Evolutionary conservation across 805 yeast genomes (phyloP), one percentile per base, ranked within the genome.

Genomic region (Peterozyma toletana): DNA sequence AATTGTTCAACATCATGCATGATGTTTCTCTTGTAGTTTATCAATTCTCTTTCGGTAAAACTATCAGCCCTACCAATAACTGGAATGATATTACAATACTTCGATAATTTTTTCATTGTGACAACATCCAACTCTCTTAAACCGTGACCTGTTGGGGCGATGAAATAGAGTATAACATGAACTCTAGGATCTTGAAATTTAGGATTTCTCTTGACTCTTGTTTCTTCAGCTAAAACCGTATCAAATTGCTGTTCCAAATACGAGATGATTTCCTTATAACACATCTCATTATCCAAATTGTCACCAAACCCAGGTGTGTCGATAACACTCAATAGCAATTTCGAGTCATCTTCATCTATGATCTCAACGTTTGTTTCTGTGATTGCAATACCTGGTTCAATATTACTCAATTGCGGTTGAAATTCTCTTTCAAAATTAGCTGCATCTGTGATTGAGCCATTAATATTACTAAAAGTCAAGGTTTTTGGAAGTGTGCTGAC

Each of bases 171-270:
- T 49, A 83, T 74, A 7, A 78, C 80, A 57, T 85, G 93, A 36
- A 85, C 86, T 53, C 93, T 70, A 14, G 89, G 73, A 64, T 86
- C 91, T 52, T 75, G 81, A 56, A 83, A 80, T 50, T 86, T 70
- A 21, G 96, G 96, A 58, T 87, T 86, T 72, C 97, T 81, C 61
- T 76, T 75, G 50, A 89, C 86, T 50, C 91, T 73, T 1, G 93
- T 85, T 60, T 89, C 96, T 59, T 89, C 96, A 2, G 86, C 87
- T 39, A 89, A 71, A 0, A 86, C 88, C 45, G 73, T 67, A 58
- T 83, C 90, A 57, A 84, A 85, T 57, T 85, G 91, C 57, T 82
- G 88, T 58, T 82, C 84, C 54, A 86, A 63, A 57, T 75, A 86
- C 45, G 72, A 70, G 42, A 77, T 75, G 42, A 85, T 76, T 56